Evolutionary conservation across 345 rosid species (phyloP), one percentile per base, ranked within the genome.

Genomic region (Microthlaspi erraticum): DNA sequence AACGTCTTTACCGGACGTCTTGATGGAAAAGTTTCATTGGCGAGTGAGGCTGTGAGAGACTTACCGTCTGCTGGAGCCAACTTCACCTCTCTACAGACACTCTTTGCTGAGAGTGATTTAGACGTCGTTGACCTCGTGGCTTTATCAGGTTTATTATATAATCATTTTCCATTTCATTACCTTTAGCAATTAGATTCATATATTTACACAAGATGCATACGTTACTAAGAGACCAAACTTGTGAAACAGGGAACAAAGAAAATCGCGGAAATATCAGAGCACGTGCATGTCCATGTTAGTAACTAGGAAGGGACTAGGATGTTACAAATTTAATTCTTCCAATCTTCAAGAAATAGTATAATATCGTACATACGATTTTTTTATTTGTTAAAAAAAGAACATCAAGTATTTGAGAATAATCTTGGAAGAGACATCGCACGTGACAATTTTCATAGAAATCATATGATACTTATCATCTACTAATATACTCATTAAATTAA

Each of bases 21-120:
- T 75, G 96, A 89, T n/a, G 92, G 92, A 7, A 76, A 50, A 38
- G 39, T 80, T 43, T 87, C 96, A 0, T 60, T 79, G 39, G 84
- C 81, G 6, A 62, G 78, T 6, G 86, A 85, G 23, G 85, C 68
- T 0, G 23, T 1, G 3, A 76, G 82, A 68, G 77, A 85, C 66
- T n/a, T 87, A 16, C 90, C 92, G 1, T 79, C 85, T 1, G 83
- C 79, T 8, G 75, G 62, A 4, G 45, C 82, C 29, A 51, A 84
- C 77, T 83, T 87, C 69, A 41, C 80, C 38, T 29, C 78, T 50
- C 81, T 87, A 6, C 17, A 23, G 7, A 56, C 64, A 45, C 45
- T 55, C 20, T 88, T 86, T 44, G 50, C 41, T 3, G 46, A 38
- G n/a, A 80, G 82, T 38, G 84, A 83, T 23, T 81, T 84, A 16